Base-by-base conservation (phyloP, 768 basidiomycete species). In the Xerocomellus intermedius region DNA sequence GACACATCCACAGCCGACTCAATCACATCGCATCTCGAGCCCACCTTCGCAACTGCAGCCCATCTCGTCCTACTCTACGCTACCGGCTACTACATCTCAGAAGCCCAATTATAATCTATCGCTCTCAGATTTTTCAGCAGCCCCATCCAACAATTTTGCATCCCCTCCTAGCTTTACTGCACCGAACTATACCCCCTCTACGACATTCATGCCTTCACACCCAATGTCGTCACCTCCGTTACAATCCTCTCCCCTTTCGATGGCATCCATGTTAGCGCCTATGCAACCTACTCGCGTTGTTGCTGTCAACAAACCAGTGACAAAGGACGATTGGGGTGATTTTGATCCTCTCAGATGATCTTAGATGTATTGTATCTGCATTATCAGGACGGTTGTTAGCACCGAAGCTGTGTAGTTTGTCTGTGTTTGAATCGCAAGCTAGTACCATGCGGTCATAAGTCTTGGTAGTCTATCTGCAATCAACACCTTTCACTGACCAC, bases 251-350 rank as follows among this genome's bases (percentile, higher is more conserved):
- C 64, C 66, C 14, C 63, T 64, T n/a, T 55, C 71, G 5, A 81
- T 82, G 74, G 74, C 78, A 26, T 74, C 77, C 42, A 68, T 90
- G 48, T 71, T 91, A 22, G 75, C 81, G 5, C 91, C 90, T 4
- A 66, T 80, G 28, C 82, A 82, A 56, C 75, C 81, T 12, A 72
- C 79, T 12, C 79, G 82, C 56, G 50, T 68, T 38, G 69, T 58
- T 64, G 58, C 65, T 19, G 30, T 75, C 7, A 68, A 76, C 16
- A 83, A 83, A 58, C 79, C 76, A 44, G 61, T 79, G 14, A 79
- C 83, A 32, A 87, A 86, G 61, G 79, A 84, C 59, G 84, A 85
- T 55, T 91, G 87, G 87, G 83, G 82, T 22, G 91, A 89, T 67
- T 93, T 93, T 65, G 91, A 93, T 74, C 91, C 91, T 13, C 69